Percentiles rank a stretch among this genome's conserved stretches.
These are phyloP conservation scores for Melampsora larici-populina DNA, from an alignment of 1,284 basidiomycete genomes.

Conservation along the genomic window DNA sequence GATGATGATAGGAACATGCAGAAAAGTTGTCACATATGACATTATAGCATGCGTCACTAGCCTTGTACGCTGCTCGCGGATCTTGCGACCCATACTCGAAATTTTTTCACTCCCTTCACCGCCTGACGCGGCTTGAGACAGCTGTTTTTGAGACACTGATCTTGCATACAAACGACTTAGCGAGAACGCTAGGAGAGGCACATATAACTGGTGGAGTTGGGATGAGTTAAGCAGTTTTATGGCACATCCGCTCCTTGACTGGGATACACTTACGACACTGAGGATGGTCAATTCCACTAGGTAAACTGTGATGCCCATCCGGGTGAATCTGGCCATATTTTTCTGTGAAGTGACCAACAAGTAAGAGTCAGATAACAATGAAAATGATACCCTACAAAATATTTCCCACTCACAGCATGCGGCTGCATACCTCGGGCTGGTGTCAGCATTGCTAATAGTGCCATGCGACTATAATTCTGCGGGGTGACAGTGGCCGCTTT, in stretches of 20 bases:
- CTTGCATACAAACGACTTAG: not conserved
- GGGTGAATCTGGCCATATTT: not conserved
- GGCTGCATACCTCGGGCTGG: not conserved
- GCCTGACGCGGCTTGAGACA: not conserved
- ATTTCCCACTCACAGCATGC: not conserved
- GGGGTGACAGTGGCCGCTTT: not conserved
- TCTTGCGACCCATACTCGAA: not conserved
- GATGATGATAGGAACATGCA: not conserved
- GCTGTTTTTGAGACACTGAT: not conserved
- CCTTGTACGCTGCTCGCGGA: not conserved
- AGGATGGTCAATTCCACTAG: not conserved
- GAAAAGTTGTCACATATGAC: not conserved
- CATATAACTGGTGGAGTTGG: not conserved
- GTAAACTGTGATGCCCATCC: not conserved
- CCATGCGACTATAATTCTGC: not conserved
- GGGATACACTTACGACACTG: not conserved
- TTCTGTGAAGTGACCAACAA: not conserved
- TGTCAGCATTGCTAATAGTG: not conserved
- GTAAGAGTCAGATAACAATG: not conserved
- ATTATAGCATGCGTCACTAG: not conserved
- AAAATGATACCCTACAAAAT: no score
- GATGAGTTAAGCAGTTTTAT: not conserved
- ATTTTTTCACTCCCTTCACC: not conserved
- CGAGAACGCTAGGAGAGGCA: not conserved
- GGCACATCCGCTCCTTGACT: no score